Evolutionary conservation across 2,329 filamentous ascomycete genomes (phyloP).

Genomic region (Fusarium verticillioides): DNA sequence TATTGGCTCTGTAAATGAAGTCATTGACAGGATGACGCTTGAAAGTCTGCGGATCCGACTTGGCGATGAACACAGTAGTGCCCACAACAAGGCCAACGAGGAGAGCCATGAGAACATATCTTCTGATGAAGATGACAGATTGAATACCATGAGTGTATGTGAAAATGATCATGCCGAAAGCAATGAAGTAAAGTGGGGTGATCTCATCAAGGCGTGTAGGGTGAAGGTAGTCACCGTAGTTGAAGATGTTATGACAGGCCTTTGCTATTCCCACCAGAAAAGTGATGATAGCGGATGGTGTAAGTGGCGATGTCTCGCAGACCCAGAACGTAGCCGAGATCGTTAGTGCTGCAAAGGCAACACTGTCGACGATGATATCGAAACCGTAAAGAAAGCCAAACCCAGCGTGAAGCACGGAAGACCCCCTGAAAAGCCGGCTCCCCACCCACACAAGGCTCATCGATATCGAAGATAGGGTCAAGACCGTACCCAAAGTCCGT

Average conservation of each 20-base stretch:
- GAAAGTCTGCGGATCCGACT: slow-evolving; percentile 47
- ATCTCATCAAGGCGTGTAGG: slow-evolving; percentile 51
- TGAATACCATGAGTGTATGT: slow-evolving; percentile 57
- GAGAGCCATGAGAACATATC: slow-evolving; percentile 53
- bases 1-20: slow-evolving; percentile 60
- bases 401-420: slow-evolving; percentile 41
- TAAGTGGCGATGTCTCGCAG: slow-evolving; percentile 58
- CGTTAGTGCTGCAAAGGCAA: slow-evolving; percentile 57
- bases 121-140: slow-evolving; percentile 56
- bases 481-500: slow-evolving; percentile 56
- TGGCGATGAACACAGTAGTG: slow-evolving; percentile 51
- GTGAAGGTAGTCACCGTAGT: slow-evolving; percentile 60
- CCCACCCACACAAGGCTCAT: slow-evolving; percentile 53
- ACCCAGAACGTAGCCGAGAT: slow-evolving; percentile 59
- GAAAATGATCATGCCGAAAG: slow-evolving; percentile 56
- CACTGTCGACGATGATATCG: slow-evolving; percentile 60
- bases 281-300: slow-evolving; percentile 56
- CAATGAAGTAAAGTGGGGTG: slow-evolving; percentile 53
- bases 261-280: slow-evolving; percentile 55
- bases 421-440: slow-evolving; percentile 45
- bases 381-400: slow-evolving; percentile 60
- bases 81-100: slow-evolving; percentile 52
- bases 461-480: slow-evolving; percentile 54
- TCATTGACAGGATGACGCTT: slow-evolving; percentile 59
- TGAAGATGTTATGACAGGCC: slow-evolving; percentile 50